Evolutionary conservation across 2,329 filamentous ascomycete genomes (phyloP).

Genomic region (Colletotrichum limetticola): DNA sequence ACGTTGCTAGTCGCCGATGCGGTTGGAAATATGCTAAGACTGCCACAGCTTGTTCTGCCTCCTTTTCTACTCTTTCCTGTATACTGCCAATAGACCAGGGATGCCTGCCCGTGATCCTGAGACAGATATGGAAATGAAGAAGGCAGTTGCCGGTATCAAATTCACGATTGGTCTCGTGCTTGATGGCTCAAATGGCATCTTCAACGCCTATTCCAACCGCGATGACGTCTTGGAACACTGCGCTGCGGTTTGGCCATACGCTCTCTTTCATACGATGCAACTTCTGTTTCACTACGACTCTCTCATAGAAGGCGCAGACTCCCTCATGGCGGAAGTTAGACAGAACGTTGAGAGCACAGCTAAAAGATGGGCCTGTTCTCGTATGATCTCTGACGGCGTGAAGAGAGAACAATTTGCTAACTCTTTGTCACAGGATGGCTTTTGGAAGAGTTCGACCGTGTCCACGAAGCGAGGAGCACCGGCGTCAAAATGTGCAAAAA

Average conservation of each 20-base stretch:
- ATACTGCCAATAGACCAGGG: constrained; percentile 38
- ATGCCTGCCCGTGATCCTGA: constrained; percentile 33
- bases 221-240: constrained; percentile 46
- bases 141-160: constrained; percentile 49
- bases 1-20: background rate
- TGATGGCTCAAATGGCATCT: constrained; percentile 48
- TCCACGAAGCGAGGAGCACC: constrained; percentile 19
- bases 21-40: background rate
- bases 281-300: constrained; percentile 46
- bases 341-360: constrained; percentile 47
- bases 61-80: constrained; percentile 47
- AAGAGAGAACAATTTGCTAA: background rate
- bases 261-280: constrained; percentile 47
- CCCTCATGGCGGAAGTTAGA: constrained; percentile 47
- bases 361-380: constrained; percentile 48
- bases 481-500: constrained; percentile 26
- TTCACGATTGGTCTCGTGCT: constrained; percentile 49
- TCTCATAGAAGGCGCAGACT: constrained; percentile 45
- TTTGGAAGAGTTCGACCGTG: constrained; percentile 27
- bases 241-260: constrained; percentile 47
- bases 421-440: background rate
- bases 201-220: constrained; percentile 44
- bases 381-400: constrained; percentile 35
- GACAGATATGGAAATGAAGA: constrained; percentile 44
- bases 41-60: constrained; percentile 44